Base-by-base conservation (phyloP, 2,329 filamentous ascomycete species). In the Stromatinia cepivora region DNA sequence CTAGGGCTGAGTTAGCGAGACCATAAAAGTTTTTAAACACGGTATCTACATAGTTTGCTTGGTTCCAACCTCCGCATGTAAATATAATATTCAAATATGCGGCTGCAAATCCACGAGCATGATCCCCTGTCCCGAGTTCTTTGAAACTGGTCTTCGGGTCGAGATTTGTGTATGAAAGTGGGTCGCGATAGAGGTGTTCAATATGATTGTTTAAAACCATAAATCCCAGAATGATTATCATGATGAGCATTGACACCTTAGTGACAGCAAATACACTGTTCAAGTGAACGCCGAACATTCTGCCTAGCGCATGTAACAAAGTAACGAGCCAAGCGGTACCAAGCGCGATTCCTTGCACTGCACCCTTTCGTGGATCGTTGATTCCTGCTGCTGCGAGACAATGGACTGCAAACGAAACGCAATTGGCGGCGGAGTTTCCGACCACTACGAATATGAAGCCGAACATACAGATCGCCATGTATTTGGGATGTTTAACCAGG, bases 351-450 rank as follows among this genome's bases (percentile, higher is more conserved):
- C 81, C 84, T 48, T 82, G 78, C 15, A 83, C 80, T 79, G 4
- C 79, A 59, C 28, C 78, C 78, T 66, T 71, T 7, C 76, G 78
- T n/a, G 75, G 68, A 20, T 73, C 17, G 8, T 36, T 75, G 66
- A 48, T 76, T 20, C 66, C 66, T 4, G 81, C 79, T 3, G 82
- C 79, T n/a, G 75, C 72, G 4, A 82, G 69, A 83, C 78, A 45
- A 81, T 81, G 70, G 82, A 84, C 73, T 81, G 82, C 83, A 62
- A 85, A 83, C 7, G 84, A 80, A 46, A 85, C 81, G 54, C 81
- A 83, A 74, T 85, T 85, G 54, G 82, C 82, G 2, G 84, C 81
- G 1, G 82, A 82, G 79, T 84, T 85, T 11, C 83, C 84, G 17
- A 85, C 79, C 11, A 85, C 56, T 6, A 71, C 58, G 5, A 66